Conservation (phyloP, 768 basidiomycete species). For the Collybiopsis confluens region DNA sequence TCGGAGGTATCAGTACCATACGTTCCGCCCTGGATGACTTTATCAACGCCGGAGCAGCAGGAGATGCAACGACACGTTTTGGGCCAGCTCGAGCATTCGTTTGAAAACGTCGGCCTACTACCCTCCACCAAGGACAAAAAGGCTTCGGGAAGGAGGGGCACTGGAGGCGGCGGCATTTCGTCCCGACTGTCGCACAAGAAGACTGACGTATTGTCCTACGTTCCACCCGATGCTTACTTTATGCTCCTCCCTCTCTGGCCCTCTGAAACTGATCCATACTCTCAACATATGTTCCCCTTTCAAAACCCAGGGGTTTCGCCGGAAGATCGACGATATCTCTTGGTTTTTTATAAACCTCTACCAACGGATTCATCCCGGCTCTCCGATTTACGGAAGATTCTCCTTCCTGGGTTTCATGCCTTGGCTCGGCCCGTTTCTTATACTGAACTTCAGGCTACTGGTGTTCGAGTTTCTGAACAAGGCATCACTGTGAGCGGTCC, state of each 20-base stretch:
- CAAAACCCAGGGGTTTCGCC: background rate
- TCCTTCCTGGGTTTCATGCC: constrained; percentile 43
- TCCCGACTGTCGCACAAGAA: background rate
- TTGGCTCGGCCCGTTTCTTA: constrained; percentile 48
- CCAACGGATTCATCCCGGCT: background rate
- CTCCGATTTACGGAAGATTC: constrained; percentile 15
- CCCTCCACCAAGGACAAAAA: background rate
- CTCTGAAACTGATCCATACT: constrained; percentile 5
- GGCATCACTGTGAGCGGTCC: constrained; percentile 42
- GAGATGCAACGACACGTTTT: background rate
- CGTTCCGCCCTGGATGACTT: constrained; percentile 1
- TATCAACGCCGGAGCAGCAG: background rate
- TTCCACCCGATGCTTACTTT: constrained; percentile 4
- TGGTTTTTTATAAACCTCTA: constrained; percentile 2
- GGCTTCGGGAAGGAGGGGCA: background rate
- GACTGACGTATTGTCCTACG: background rate
- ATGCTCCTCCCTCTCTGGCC: constrained; percentile 9
- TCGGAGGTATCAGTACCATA: background rate
- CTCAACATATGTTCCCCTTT: constrained; percentile 1
- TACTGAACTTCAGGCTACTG: constrained; percentile 43
- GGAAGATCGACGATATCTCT: background rate
- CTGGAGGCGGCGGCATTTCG: background rate
- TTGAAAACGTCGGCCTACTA: constrained; percentile 6
- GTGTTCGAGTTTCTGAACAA: constrained; percentile 42
- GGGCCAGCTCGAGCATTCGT: constrained; percentile 1